Conservation (phyloP, 2,329 filamentous ascomycete genomes). For the Microascus cirrosus region DNA sequence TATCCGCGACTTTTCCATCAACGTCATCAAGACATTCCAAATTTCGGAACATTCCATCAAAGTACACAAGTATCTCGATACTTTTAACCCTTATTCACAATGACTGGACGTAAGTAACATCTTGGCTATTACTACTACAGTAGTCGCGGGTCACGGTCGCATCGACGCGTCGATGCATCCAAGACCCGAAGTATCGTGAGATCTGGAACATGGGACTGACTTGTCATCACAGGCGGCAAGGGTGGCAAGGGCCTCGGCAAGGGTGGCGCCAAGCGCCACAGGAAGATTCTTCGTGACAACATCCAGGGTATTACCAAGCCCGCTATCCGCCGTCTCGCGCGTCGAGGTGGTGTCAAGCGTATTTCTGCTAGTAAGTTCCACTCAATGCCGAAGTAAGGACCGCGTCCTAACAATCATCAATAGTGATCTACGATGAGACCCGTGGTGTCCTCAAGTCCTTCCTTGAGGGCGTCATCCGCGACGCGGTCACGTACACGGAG, state of each 20-base stretch:
- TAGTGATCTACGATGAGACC: slow-evolving; percentile 71
- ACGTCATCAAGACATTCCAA: slow-evolving; percentile 11
- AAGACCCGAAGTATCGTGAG: neutral
- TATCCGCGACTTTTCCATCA: slow-evolving; percentile 12
- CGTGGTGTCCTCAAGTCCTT: slow-evolving; percentile 69
- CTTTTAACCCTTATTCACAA: slow-evolving; percentile 33
- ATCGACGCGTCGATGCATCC: neutral
- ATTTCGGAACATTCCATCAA: neutral
- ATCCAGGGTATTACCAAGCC: slow-evolving; percentile 99
- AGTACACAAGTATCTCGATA: slow-evolving; percentile 8
- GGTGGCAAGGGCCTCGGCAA: slow-evolving; percentile 97
- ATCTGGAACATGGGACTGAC: neutral
- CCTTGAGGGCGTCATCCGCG: slow-evolving; percentile 66
- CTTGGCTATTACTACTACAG: neutral
- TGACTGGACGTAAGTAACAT: slow-evolving; percentile 60
- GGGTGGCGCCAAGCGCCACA: slow-evolving; percentile 96
- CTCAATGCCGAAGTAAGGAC: neutral
- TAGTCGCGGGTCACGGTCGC: neutral
- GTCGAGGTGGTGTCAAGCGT: slow-evolving; percentile 99
- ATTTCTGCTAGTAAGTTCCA: slow-evolving; percentile 74
- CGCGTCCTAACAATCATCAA: slow-evolving; percentile 5
- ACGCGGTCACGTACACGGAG: slow-evolving; percentile 69
- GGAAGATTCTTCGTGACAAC: slow-evolving; percentile 99
- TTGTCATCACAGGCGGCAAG: slow-evolving; percentile 64
- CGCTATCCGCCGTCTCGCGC: slow-evolving; percentile 94